Conservation (phyloP, 2,329 filamentous ascomycete species). For the Helotiales sp. region DNA sequence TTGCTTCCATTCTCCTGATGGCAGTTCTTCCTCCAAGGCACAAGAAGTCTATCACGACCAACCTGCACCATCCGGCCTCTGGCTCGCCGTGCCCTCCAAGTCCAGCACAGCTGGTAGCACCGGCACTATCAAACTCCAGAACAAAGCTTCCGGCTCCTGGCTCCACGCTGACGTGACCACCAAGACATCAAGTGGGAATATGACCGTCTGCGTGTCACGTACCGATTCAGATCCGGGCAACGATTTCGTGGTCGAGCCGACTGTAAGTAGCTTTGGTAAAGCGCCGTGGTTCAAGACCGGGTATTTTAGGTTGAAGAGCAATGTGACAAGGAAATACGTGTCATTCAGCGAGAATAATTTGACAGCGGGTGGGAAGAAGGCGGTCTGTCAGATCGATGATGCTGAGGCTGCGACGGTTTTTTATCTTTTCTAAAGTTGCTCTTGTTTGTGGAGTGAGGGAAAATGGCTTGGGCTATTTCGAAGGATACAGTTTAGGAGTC, state of each 20-base stretch:
- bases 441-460: too few relatives aligned
- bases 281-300: background rate
- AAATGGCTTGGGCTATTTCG: too few relatives aligned
- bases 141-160: background rate
- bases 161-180: background rate
- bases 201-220: background rate
- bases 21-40: background rate
- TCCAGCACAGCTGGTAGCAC: too few relatives aligned
- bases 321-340: background rate
- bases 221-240: background rate
- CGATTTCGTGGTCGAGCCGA: background rate
- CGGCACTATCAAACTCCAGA: slow-evolving; percentile 4
- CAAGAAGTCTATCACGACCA: slow-evolving; percentile 9
- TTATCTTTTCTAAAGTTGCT: too few relatives aligned
- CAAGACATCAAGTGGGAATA: background rate
- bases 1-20: too few relatives aligned
- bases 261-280: background rate
- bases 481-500: too few relatives aligned
- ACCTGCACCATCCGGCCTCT: too few relatives aligned
- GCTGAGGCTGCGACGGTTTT: too few relatives aligned
- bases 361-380: slow-evolving; percentile 3
- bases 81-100: background rate
- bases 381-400: background rate
- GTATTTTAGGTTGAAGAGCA: slow-evolving; percentile 1
- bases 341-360: background rate